Base-by-base conservation (phyloP, 176 grass and related monocot species). In the Metroxylon sagu region DNA sequence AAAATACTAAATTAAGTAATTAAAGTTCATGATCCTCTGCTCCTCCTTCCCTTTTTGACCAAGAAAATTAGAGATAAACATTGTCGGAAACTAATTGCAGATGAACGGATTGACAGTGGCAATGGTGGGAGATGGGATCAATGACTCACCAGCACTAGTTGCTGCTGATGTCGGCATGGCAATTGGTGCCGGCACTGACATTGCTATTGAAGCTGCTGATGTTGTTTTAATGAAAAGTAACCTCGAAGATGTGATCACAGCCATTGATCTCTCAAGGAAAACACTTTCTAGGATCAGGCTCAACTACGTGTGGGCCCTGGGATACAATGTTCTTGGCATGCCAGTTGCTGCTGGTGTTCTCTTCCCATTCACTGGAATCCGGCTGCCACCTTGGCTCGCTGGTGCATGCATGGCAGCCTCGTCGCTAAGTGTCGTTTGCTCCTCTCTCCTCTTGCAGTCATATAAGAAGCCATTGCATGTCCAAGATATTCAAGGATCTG, bases 361-460 rank as follows among this genome's bases (percentile, higher is more conserved):
- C 59, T 92, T 88, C 73, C 93, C 93, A 0, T 91, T 88, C 69
- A 85, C 58, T 0, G 84, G 81, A 68, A 85, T 98, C 68, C 62
- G 87, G 29, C 73, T 98, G 18, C 93, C 93, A 5, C 93, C 93
- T 3, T 98, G 87, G 87, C 84, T 98, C 0, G 93, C 87, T 0
- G 87, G 93, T 0, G 93, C 87, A 26, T 92, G 87, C 79, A 98
- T 98, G 93, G 93, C 93, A 0, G 87, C 87, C 54, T 92, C 87
- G 0, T 98, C 93, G 0, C 69, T 92, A 16, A 92, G 87, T 57
- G 93, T 98, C 5, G 93, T 98, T 28, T 98, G 87, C 76, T 98
- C 93, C 7, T 98, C 87, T 21, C 71, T 98, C 60, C 69, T 98
- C 49, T 79, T 92, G 30, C 93, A 92, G 70, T 80, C 86, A 43